A percentile compares a stretch with the other conserved stretches of the same genome.
Conservation (phyloP, 192 early-diverging fungal genomes). For the Linnemannia elongata region DNA sequence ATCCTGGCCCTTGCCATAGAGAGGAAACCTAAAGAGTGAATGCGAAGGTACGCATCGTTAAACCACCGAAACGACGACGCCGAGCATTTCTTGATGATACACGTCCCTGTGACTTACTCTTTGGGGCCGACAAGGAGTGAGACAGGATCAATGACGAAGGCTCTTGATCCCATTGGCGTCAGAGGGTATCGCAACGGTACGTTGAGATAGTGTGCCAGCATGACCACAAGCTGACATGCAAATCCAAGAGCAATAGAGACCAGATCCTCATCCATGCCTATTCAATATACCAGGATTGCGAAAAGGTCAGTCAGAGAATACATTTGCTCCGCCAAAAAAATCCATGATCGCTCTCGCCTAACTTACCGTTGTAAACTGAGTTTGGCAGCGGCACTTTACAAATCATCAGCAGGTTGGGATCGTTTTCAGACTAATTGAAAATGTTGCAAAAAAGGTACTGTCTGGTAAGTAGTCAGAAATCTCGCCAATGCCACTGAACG, state of each 20-base stretch:
- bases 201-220: slow-evolving; percentile 79
- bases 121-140: slow-evolving; percentile 45
- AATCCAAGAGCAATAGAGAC: slow-evolving; percentile 81
- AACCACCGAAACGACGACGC: background rate
- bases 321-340: background rate
- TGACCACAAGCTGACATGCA: slow-evolving; percentile 73
- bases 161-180: slow-evolving; percentile 79
- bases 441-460: no score
- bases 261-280: slow-evolving; percentile 69
- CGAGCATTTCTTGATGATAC: no score
- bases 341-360: background rate
- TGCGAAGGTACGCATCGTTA: background rate
- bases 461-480: background rate
- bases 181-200: slow-evolving; percentile 83
- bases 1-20: slow-evolving; percentile 78
- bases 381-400: slow-evolving; percentile 69
- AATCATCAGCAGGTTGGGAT: slow-evolving; percentile 61
- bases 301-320: background rate
- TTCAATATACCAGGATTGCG: background rate
- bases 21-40: slow-evolving; percentile 73
- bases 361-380: slow-evolving; percentile 62
- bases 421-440: slow-evolving; percentile 52
- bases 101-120: slow-evolving; percentile 17
- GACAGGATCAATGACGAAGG: slow-evolving; percentile 69
- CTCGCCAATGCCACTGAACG: background rate